Base-by-base conservation (phyloP, 805 yeast genomes). In the Zygoascus bituminiphila region DNA sequence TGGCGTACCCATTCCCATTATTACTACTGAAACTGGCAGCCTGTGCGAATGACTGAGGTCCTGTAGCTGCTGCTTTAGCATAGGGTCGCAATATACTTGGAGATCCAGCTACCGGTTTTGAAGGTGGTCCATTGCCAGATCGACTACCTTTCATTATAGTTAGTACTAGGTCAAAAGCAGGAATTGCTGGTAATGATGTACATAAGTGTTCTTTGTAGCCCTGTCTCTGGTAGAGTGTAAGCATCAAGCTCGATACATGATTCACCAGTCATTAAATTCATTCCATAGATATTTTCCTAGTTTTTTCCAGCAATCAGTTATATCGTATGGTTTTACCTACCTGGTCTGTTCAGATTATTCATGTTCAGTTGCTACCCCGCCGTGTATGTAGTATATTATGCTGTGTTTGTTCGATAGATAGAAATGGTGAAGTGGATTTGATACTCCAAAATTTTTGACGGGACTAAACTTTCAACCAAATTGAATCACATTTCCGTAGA, bases 331-430 rank as follows among this genome's bases (percentile, higher is more conserved):
- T 26, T 26, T 14, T 36, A 42, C 51, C 33, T 41, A 44, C 51
- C 46, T 31, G 46, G 51, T 40, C 51, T 48, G 33, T 42, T 48
- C 45, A 48, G 33, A 33, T 38, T 49, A 19, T 31, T 31, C 36
- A 19, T 36, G 24, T 25, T 25, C n/a, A n/a, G n/a, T n/a, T n/a
- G n/a, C n/a, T n/a, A n/a, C n/a, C n/a, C n/a, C n/a, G n/a, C n/a
- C n/a, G n/a, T n/a, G n/a, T n/a, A n/a, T n/a, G n/a, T n/a, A n/a
- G n/a, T n/a, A n/a, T n/a, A n/a, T n/a, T n/a, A n/a, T n/a, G n/a
- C n/a, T n/a, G n/a, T n/a, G n/a, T n/a, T n/a, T 26, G 14, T 10
- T 26, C 14, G 9, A 26, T 26, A 9, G 33, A 26, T 26, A 14
- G 14, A 26, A 26, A 10, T 26, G 9, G 9, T 14, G 9, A 26